Base-by-base conservation (phyloP, 495 filamentous ascomycete species). In the Baudoinia panamericana region DNA sequence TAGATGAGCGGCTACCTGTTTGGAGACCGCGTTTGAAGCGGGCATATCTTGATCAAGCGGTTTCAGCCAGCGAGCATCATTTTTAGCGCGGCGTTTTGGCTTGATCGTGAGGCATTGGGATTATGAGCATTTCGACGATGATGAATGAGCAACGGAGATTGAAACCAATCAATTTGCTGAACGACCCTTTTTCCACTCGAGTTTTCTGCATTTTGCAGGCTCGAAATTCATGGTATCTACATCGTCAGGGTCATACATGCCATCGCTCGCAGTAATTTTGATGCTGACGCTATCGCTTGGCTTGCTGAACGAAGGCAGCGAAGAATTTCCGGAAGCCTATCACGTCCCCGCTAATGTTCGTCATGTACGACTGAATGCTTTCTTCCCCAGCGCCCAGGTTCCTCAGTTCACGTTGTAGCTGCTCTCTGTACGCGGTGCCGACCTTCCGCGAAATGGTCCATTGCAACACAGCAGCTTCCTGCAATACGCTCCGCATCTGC, bases 391-490 rank as follows among this genome's bases (percentile, higher is more conserved):
- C 47, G 37, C 60, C 66, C 51, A 79, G 54, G 25, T 64, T 63
- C 31, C 58, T 56, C 43, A 79, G 50, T 54, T 77, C 70, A 66
- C 60, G 60, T 26, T 68, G 60, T n/a, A 81, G 59, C 48, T 72
- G 73, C 10, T 68, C 59, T 1, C 67, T 51, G 55, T 78, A 81
- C 31, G 68, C 63, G 40, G 59, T 61, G 9, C 87, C 87, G 13
- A 82, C 82, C 64, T 95, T 97, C 44, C 67, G 61, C 55, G 92
- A 85, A 39, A 97, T 85, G 19, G 72, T 79, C 57, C 85, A 80
- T 61, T 99, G 84, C 42, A 99, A 57, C 5, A 61, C 69, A 6
- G 82, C 83, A 26, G 92, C 80, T 60, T 99, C 92, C 39, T 71
- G 74, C 17, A 95, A 67, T 3, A 93, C 82, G 48, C 83, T 75